These are phyloP conservation scores for Penicillium corylophilum DNA, from an alignment of 2,329 filamentous ascomycete genomes.

Conservation along the genomic window DNA sequence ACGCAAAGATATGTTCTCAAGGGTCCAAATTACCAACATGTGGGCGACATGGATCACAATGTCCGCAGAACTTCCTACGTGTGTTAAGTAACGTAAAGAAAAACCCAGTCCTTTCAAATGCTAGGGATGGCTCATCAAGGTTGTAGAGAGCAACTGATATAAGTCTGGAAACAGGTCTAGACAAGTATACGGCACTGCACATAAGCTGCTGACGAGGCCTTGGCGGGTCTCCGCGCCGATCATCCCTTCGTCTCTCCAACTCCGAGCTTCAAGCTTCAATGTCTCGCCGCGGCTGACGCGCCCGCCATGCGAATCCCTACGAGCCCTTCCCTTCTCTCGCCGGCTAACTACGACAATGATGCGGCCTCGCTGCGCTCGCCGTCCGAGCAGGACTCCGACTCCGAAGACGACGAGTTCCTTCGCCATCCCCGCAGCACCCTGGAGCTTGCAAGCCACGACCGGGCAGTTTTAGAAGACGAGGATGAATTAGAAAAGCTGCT, in stretches of 20 bases:
- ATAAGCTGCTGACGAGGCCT: background rate
- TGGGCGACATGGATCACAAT: too few species aligned
- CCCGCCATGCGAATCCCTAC: constrained; percentile 22
- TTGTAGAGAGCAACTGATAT: too few species aligned
- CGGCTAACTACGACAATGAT: constrained; percentile 66
- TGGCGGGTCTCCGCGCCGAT: background rate
- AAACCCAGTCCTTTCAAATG: too few species aligned
- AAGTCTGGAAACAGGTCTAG: background rate
- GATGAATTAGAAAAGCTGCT: constrained; percentile 58
- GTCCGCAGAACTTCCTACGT: too few species aligned
- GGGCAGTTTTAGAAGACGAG: constrained; percentile 71
- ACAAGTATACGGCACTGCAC: background rate
- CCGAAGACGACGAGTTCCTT: constrained; percentile 70
- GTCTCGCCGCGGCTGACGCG: constrained; percentile 20
- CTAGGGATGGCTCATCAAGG: too few species aligned
- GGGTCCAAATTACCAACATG: too few species aligned
- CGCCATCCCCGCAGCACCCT: constrained; percentile 65
- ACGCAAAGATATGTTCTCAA: too few species aligned
- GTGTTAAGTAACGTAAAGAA: too few species aligned
- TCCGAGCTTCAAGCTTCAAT: constrained; percentile 15
- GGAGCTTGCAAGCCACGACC: constrained; percentile 69
- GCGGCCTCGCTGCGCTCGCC: constrained; percentile 63
- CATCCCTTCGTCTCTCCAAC: background rate
- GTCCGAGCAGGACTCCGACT: constrained; percentile 70
- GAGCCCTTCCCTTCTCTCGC: constrained; percentile 58